Conservation (phyloP, 2,329 filamentous ascomycete genomes). For the Fusarium graminum region DNA sequence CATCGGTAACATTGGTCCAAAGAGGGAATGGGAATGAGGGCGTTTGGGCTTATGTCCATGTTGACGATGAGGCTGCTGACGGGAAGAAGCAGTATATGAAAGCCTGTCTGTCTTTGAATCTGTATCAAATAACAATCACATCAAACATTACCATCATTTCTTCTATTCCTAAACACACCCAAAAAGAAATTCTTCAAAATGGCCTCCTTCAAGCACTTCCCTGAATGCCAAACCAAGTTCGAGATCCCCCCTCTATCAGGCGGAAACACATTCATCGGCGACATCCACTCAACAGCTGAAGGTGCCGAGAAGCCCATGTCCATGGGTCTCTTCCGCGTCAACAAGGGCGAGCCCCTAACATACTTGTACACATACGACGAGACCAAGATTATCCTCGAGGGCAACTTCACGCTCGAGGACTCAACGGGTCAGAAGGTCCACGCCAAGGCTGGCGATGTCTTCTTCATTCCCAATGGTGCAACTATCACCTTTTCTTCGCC, state of each 20-base stretch:
- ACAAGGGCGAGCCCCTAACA: slow-evolving; percentile 75
- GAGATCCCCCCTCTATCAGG: slow-evolving; percentile 75
- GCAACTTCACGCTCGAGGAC: slow-evolving; percentile 74
- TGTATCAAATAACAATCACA: not conserved
- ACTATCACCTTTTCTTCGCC: slow-evolving; percentile 75
- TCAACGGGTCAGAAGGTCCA: slow-evolving; percentile 70
- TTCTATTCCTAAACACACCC: not conserved
- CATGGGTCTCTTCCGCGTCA: slow-evolving; percentile 74
- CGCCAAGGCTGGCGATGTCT: slow-evolving; percentile 73
- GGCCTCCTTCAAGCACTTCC: slow-evolving; percentile 64
- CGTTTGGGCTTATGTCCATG: slow-evolving; percentile 1
- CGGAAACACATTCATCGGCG: slow-evolving; percentile 76
- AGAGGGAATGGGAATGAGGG: slow-evolving; percentile 27
- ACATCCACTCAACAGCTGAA: slow-evolving; percentile 69
- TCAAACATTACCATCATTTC: slow-evolving; percentile 10
- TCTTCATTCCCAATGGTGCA: slow-evolving; percentile 75
- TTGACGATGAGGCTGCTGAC: not conserved
- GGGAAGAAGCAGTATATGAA: not conserved
- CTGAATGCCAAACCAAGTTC: slow-evolving; percentile 69
- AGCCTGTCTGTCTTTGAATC: not conserved
- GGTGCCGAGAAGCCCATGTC: slow-evolving; percentile 71
- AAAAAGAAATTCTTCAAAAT: slow-evolving; percentile 44
- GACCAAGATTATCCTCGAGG: slow-evolving; percentile 80
- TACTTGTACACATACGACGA: slow-evolving; percentile 79
- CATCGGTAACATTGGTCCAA: slow-evolving; percentile 36